Evolutionary conservation across 2,329 filamentous ascomycete species (phyloP).

Genomic region (Albifimbria verrucaria): DNA sequence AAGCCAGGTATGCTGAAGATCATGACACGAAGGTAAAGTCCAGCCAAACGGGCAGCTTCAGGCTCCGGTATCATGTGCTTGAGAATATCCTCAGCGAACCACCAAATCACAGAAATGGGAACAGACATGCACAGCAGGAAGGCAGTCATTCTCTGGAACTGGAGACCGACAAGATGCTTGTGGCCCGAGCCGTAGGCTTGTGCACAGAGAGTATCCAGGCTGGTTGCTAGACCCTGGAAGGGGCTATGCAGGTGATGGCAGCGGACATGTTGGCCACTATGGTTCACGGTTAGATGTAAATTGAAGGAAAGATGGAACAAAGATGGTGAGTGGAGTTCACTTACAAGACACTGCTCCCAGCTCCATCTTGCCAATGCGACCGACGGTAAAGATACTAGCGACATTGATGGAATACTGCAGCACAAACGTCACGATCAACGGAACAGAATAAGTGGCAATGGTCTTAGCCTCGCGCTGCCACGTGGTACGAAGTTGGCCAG

Average conservation of each 20-base stretch:
- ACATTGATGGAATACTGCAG: slow-evolving; percentile 85
- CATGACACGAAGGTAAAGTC: slow-evolving; percentile 68
- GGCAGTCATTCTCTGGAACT: slow-evolving; percentile 76
- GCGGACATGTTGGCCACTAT: slow-evolving; percentile 66
- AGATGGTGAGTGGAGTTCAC: slow-evolving; percentile 9
- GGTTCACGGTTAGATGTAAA: too few species aligned
- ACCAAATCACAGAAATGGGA: slow-evolving; percentile 71
- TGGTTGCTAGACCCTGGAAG: slow-evolving; percentile 83
- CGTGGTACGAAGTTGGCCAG: slow-evolving; percentile 80
- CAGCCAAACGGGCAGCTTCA: slow-evolving; percentile 67
- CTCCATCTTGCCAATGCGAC: slow-evolving; percentile 66
- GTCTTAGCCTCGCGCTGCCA: slow-evolving; percentile 90
- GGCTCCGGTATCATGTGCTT: slow-evolving; percentile 37
- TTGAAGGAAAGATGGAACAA: not conserved
- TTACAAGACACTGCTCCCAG: slow-evolving; percentile 41
- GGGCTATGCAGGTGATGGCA: slow-evolving; percentile 74
- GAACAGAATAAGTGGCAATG: slow-evolving; percentile 66
- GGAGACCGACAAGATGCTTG: slow-evolving; percentile 81
- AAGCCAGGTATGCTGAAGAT: slow-evolving; percentile 73
- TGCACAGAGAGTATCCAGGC: slow-evolving; percentile 86
- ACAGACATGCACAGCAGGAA: slow-evolving; percentile 71
- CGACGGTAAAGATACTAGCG: slow-evolving; percentile 74
- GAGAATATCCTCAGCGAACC: slow-evolving; percentile 64
- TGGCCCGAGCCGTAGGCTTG: slow-evolving; percentile 92
- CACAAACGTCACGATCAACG: slow-evolving; percentile 68